These are phyloP conservation scores for Saccharomycopsis babjevae DNA, from an alignment of 805 yeast species.

Conservation along the genomic window DNA sequence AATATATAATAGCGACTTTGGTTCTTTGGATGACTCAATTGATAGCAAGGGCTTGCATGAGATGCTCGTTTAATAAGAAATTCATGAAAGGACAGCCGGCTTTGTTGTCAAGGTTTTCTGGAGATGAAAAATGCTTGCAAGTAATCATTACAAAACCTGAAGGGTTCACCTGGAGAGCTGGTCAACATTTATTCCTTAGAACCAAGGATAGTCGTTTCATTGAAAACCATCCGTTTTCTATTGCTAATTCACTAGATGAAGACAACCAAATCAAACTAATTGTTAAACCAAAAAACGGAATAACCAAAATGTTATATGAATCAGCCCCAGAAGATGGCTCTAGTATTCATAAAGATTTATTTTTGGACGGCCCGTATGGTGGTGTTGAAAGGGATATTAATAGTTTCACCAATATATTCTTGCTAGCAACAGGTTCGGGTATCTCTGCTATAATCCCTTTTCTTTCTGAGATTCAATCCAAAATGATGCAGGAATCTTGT, in stretches of 20 bases:
- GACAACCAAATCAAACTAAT: slow-evolving; percentile 32
- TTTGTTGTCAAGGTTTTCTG: neutral
- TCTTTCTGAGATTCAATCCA: slow-evolving; percentile 21
- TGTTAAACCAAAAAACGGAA: slow-evolving; percentile 37
- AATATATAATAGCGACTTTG: slow-evolving; percentile 40
- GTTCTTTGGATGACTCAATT: slow-evolving; percentile 43
- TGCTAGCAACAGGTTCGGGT: slow-evolving; percentile 43
- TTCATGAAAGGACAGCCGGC: slow-evolving; percentile 32
- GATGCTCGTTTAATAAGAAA: slow-evolving; percentile 33
- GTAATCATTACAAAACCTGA: slow-evolving; percentile 26
- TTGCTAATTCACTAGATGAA: slow-evolving; percentile 27
- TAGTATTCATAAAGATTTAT: slow-evolving; percentile 25
- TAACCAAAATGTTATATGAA: slow-evolving; percentile 31
- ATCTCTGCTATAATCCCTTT: slow-evolving; percentile 41
- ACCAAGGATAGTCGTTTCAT: slow-evolving; percentile 34
- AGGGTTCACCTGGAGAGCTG: slow-evolving; percentile 40
- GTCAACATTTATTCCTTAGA: slow-evolving; percentile 45
- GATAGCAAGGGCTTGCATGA: slow-evolving; percentile 35
- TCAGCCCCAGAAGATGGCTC: slow-evolving; percentile 23
- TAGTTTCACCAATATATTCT: slow-evolving; percentile 34
- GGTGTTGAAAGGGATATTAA: slow-evolving; percentile 37
- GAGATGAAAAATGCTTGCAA: slow-evolving; percentile 25
- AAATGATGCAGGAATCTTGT: slow-evolving; percentile 14
- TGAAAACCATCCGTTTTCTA: slow-evolving; percentile 50
- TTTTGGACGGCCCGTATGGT: slow-evolving; percentile 50